phyloP scores from a whole-genome alignment of 2,329 filamentous ascomycete genomes.

The Cytospora piceicola region DNA sequence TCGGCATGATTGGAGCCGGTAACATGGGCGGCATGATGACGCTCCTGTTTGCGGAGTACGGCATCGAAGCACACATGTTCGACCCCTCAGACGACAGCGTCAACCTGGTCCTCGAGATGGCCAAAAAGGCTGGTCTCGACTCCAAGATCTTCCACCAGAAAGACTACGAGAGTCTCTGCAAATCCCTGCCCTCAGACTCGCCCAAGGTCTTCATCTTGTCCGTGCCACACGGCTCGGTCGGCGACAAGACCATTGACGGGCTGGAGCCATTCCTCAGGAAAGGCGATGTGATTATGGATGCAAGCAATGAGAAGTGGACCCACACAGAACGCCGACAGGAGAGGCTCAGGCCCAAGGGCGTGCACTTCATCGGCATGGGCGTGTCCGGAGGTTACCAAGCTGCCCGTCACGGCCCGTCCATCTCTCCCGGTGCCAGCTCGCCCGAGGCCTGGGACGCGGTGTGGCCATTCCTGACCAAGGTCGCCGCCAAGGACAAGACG shows the following conservation, averaged over 20 bases:
- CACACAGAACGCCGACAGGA: constrained; percentile 66
- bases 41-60: constrained; percentile 61
- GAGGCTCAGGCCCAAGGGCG: constrained; percentile 57
- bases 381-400: constrained; percentile 73
- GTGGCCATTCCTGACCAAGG: constrained; percentile 62
- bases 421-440: constrained; percentile 65
- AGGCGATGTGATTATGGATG: constrained; percentile 71
- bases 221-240: constrained; percentile 50
- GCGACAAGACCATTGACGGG: constrained; percentile 43
- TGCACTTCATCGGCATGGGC: constrained; percentile 70
- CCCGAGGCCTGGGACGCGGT: constrained; percentile 59
- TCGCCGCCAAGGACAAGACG: constrained; percentile 65
- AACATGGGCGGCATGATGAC: constrained; percentile 65
- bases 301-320: constrained; percentile 68
- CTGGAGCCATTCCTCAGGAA: constrained; percentile 53
- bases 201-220: constrained; percentile 58
- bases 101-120: constrained; percentile 45
- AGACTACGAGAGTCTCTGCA: constrained; percentile 55
- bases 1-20: constrained; percentile 62
- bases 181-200: constrained; percentile 44
- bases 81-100: constrained; percentile 54
- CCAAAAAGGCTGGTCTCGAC: constrained; percentile 38
- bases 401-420: constrained; percentile 66
- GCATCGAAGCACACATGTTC: constrained; percentile 56
- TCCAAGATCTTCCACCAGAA: constrained; percentile 39